Evolutionary conservation across 192 early-diverging fungal genomes (phyloP).

Genomic region (Pilaira anomala): DNA sequence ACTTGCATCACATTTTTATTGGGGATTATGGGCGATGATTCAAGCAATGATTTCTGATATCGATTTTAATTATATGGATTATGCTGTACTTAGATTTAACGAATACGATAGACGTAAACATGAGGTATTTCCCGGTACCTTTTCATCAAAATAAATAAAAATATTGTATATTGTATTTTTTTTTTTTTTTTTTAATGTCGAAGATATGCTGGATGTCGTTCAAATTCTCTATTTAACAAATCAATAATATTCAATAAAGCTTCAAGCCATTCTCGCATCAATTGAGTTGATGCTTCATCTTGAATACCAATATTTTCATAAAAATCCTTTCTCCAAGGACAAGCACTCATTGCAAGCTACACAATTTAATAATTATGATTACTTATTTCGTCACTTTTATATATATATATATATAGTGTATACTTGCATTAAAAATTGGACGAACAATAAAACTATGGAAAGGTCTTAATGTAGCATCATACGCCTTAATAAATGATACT

Average conservation of each 20-base stretch:
- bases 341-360: slow-evolving; percentile 82
- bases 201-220: slow-evolving; percentile 16
- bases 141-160: not conserved
- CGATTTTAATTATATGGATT: slow-evolving; percentile 94
- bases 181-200: slow-evolving; percentile 3
- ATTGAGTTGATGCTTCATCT: slow-evolving; percentile 49
- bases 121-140: not conserved
- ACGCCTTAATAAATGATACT: slow-evolving; percentile 64
- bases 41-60: slow-evolving; percentile 89
- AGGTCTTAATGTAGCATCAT: slow-evolving; percentile 59
- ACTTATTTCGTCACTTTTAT: too few species aligned
- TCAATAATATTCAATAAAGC: slow-evolving; percentile 68
- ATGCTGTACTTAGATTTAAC: slow-evolving; percentile 75
- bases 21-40: slow-evolving; percentile 77
- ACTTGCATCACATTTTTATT: slow-evolving; percentile 91
- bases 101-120: slow-evolving; percentile 65
- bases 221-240: slow-evolving; percentile 60
- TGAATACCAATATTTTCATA: slow-evolving; percentile 74
- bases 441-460: slow-evolving; percentile 64
- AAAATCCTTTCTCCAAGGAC: slow-evolving; percentile 82
- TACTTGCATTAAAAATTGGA: slow-evolving; percentile 56
- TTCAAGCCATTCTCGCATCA: slow-evolving; percentile 65
- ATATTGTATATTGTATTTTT: not conserved
- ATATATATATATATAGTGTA: not conserved
- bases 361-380: not conserved